These are phyloP conservation scores for Pythium brachiatum DNA, from an alignment of 352 stramenopile species.

Conservation along the genomic window DNA sequence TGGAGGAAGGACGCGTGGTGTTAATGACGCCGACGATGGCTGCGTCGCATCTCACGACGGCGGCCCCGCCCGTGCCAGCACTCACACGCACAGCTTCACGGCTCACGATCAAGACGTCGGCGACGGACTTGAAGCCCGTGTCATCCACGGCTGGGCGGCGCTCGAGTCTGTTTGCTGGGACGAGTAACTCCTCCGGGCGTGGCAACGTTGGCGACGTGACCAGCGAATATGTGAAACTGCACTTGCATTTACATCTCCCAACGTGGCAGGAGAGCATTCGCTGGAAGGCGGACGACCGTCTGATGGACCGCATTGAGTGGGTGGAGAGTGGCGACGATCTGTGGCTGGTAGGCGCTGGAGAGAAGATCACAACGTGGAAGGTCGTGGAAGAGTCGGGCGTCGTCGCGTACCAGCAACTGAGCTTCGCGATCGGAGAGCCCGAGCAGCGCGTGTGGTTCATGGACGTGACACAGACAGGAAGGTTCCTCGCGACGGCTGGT, in stretches of 20 bases:
- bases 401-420: conserved; percentile 70
- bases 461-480: conserved; percentile 54
- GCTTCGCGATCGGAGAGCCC: conserved; percentile 40
- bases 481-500: conserved; percentile 58
- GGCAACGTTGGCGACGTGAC: conserved; percentile 19
- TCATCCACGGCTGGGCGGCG: conserved; percentile 12
- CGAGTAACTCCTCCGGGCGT: not conserved
- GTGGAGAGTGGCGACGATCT: conserved; percentile 71
- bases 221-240: conserved; percentile 56
- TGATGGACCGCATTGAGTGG: conserved; percentile 68
- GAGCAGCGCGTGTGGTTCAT: conserved; percentile 44
- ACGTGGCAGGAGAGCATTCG: conserved; percentile 68
- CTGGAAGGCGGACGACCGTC: conserved; percentile 54
- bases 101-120: conserved; percentile 23
- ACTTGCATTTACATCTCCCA: conserved; percentile 67
- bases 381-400: conserved; percentile 75
- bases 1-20: conserved; percentile 60
- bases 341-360: conserved; percentile 57
- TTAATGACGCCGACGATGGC: conserved; percentile 45
- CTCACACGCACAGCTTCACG: conserved; percentile 15
- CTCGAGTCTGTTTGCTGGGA: conserved; percentile 13
- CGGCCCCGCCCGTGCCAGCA: conserved; percentile 9
- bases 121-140: conserved; percentile 19
- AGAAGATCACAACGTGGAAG: conserved; percentile 81
- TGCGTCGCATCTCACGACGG: conserved; percentile 9